Base-by-base conservation (phyloP, 805 yeast genomes). In the Yarrowia sp. region DNA sequence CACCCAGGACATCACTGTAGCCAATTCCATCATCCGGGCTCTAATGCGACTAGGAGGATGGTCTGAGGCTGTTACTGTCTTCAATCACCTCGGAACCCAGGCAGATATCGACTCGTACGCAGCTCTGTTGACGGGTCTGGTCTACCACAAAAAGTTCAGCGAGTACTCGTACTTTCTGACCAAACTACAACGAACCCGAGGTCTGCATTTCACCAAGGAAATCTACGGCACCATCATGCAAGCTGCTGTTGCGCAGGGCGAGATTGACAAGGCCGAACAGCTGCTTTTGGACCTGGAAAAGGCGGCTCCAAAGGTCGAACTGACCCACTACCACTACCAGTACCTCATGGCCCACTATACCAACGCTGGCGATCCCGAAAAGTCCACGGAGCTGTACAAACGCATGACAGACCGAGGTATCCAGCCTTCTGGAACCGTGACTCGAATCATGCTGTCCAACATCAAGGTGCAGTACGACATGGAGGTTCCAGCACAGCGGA, bases 21-120 rank as follows among this genome's bases (percentile, higher is more conserved):
- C 17, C 4, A 54, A 36, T 5, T 46, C 61, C 8, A 16, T 54
- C 35, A 54, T 54, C 14, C 32, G 61, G n/a, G 61, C 35, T 4
- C 46, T 54, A 6, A 54, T 54, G 61, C 33, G 61, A 11, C 61
- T 54, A 7, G 61, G 61, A 24, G 61, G 61, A n/a, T 54, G 46
- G 44, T 36, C 61, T 8, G 61, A 54, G 14, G 61, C 61, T 17
- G 22, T 54, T 12, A 38, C 61, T 1, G 46, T 36, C 17, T 54
- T 54, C 26, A 26, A 24, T 17, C 35, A 24, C 4, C 4, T 38
- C 0, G 61, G 35, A 6, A 8, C 16, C 44, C 14, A 19, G 17
- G 36, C 19, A 9, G 61, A 54, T 8, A 24, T 38, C 24, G 9
- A 32, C 46, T 24, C 61, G 1, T 54, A 24, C 9, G 24, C 33